These are phyloP conservation scores for Echites panduratus DNA, from an alignment of 257 asterid genomes.

Conservation along the genomic window DNA sequence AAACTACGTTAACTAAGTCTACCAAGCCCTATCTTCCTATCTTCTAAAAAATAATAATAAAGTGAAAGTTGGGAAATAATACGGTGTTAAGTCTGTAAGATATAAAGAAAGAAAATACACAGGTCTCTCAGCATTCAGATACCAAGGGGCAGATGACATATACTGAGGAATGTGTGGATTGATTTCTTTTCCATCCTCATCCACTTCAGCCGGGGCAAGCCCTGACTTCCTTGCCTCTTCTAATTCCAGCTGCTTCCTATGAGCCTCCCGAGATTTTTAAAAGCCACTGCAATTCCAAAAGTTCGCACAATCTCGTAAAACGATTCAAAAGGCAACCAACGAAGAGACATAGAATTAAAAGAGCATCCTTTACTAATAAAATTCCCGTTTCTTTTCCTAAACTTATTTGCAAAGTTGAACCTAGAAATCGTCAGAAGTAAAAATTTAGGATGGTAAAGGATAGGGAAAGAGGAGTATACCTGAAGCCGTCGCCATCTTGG, in stretches of 20 bases:
- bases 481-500: conserved; percentile 77
- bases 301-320: neutral
- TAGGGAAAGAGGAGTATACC: conserved; percentile 23
- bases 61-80: neutral
- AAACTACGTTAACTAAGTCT: neutral
- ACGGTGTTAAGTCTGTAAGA: neutral
- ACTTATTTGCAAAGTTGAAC: too few relatives aligned
- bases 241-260: conserved; percentile 80
- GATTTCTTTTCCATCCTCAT: conserved; percentile 92
- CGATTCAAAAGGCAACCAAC: neutral
- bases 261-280: conserved; percentile 97
- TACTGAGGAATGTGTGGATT: conserved; percentile 99
- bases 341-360: neutral
- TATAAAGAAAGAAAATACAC: conserved; percentile 33
- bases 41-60: too few relatives aligned
- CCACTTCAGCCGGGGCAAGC: too few relatives aligned
- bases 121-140: conserved; percentile 79
- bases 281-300: conserved; percentile 49
- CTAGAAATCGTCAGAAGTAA: neutral
- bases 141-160: conserved; percentile 97
- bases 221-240: conserved; percentile 99
- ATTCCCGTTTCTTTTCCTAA: too few relatives aligned
- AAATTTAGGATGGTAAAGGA: neutral
- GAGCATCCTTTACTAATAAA: neutral
- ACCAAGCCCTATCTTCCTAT: neutral